Conservation (phyloP, 345 rosid genomes). For the Chamaenerion angustifolium region DNA sequence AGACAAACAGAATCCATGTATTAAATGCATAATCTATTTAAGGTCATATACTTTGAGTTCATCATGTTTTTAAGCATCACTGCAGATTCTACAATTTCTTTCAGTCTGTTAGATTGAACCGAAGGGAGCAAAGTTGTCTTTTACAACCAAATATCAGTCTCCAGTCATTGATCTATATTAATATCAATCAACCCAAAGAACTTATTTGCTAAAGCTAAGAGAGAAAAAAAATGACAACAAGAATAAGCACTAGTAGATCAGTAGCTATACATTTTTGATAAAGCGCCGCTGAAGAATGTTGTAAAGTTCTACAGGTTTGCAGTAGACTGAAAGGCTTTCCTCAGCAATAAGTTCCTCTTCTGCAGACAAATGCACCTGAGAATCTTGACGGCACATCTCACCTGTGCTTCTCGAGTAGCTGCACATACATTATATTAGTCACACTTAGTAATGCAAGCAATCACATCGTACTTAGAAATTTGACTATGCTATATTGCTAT, state of each 20-base stretch:
- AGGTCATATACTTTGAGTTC: too few relatives aligned
- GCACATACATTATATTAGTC: constrained; percentile 4
- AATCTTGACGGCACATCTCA: constrained; percentile 90
- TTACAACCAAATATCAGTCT: too few relatives aligned
- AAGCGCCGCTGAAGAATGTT: constrained; percentile 89
- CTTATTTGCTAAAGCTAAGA: too few relatives aligned
- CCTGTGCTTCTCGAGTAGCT: constrained; percentile 74
- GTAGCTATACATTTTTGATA: constrained; percentile 42
- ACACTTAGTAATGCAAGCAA: background rate
- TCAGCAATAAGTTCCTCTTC: constrained; percentile 90
- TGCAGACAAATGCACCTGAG: constrained; percentile 54
- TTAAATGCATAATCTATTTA: too few relatives aligned
- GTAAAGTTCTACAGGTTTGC: constrained; percentile 98
- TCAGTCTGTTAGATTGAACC: too few relatives aligned
- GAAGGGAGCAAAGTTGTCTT: too few relatives aligned
- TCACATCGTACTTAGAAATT: background rate
- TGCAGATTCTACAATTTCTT: too few relatives aligned
- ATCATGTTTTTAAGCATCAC: too few relatives aligned
- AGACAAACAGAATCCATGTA: too few relatives aligned
- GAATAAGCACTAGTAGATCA: background rate
- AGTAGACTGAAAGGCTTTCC: constrained; percentile 65
- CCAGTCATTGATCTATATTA: too few relatives aligned
- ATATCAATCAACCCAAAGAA: too few relatives aligned
- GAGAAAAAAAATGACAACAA: too few relatives aligned
- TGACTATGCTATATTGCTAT: background rate